These are phyloP conservation scores for Linum usitatissimum DNA, from an alignment of 345 rosid genomes.

Conservation along the genomic window DNA sequence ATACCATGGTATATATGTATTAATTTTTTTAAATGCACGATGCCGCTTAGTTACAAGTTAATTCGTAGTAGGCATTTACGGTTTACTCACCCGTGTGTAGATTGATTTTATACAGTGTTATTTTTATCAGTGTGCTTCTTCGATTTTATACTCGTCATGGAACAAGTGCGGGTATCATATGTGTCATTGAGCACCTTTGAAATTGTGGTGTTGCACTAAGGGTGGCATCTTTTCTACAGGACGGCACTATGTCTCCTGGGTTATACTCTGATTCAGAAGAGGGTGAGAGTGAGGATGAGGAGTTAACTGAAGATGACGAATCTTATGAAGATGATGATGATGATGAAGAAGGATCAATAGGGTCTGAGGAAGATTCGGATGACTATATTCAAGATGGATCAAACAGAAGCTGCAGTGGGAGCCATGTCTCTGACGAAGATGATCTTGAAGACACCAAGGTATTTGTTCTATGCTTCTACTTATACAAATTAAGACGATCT, in stretches of 20 bases:
- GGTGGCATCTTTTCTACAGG: slow-evolving; percentile 42
- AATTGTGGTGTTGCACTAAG: no score
- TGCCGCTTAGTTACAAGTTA: no score
- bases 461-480: slow-evolving; percentile 16
- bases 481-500: slow-evolving; percentile 23
- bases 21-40: no score
- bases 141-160: background rate
- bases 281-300: slow-evolving; percentile 76
- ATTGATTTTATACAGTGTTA: no score
- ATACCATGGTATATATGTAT: no score
- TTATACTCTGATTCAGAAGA: slow-evolving; percentile 75
- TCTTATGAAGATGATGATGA: slow-evolving; percentile 58
- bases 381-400: slow-evolving; percentile 43
- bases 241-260: slow-evolving; percentile 59
- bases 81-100: no score
- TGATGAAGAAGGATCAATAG: slow-evolving; percentile 26
- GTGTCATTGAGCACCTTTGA: no score
- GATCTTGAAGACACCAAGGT: slow-evolving; percentile 39
- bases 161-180: background rate
- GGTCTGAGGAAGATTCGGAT: slow-evolving; percentile 45
- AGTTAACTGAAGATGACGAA: slow-evolving; percentile 69
- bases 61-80: no score
- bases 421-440: slow-evolving; percentile 31
- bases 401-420: slow-evolving; percentile 35
- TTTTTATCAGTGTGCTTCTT: slow-evolving; percentile 1